A percentile compares a stretch with the other conserved stretches of the same genome.
These are phyloP conservation scores for Plasmodium billcollinsi DNA, from an alignment of 169 alveolate genomes.

Conservation along the genomic window DNA sequence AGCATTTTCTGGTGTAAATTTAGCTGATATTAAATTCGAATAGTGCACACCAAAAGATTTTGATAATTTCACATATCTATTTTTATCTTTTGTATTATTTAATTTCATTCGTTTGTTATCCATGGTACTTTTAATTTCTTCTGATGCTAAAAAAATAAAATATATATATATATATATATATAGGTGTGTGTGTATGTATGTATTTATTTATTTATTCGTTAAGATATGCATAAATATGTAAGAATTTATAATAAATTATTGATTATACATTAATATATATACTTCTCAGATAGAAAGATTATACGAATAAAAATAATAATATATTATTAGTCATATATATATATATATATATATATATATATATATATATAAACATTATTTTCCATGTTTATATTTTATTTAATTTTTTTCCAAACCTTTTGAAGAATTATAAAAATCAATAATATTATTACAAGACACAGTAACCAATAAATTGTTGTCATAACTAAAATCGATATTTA, in stretches of 20 bases:
- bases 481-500: slow-evolving; percentile 71
- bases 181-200: neutral
- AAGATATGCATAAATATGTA: neutral
- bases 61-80: slow-evolving; percentile 50
- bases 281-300: no score
- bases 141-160: slow-evolving; percentile 28
- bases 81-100: slow-evolving; percentile 14
- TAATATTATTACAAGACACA: slow-evolving; percentile 46
- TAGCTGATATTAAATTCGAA: slow-evolving; percentile 72
- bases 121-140: slow-evolving; percentile 25
- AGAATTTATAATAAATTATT: no score
- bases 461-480: slow-evolving; percentile 73
- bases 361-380: neutral
- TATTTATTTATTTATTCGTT: neutral
- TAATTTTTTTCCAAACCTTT: slow-evolving; percentile 28
- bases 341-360: neutral
- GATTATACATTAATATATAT: no score
- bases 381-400: slow-evolving; percentile 3
- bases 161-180: neutral
- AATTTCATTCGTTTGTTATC: slow-evolving; percentile 49
- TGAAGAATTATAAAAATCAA: slow-evolving; percentile 76
- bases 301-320: no score
- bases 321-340: no score
- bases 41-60: slow-evolving; percentile 68
- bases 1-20: slow-evolving; percentile 73